Conservation (phyloP, 805 yeast genomes). For the Yarrowia yakushimensis region DNA sequence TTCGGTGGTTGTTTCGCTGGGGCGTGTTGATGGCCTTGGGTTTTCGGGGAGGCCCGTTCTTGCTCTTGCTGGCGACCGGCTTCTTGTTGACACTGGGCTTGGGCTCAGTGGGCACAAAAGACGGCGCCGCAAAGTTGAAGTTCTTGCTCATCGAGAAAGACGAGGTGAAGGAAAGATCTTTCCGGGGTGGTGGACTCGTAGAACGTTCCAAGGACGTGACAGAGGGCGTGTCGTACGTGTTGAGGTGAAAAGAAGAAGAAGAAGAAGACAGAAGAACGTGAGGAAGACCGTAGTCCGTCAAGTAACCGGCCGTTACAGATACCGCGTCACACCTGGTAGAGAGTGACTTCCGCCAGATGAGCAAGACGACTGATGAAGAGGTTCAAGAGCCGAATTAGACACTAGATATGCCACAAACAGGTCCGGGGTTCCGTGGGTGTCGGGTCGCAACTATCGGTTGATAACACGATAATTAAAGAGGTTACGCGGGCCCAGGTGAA, state of each 20-base stretch:
- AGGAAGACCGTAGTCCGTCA: background rate
- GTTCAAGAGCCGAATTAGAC: constrained; percentile 22
- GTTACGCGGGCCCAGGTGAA: constrained; percentile 10
- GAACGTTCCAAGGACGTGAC: background rate
- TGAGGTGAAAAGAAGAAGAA: background rate
- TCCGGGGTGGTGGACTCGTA: background rate
- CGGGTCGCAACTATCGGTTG: constrained; percentile 25
- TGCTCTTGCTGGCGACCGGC: constrained; percentile 5
- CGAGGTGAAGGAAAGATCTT: no score
- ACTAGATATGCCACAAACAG: constrained; percentile 24
- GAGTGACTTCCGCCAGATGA: constrained; percentile 24
- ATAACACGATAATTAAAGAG: constrained; percentile 23
- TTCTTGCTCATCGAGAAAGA: constrained; percentile 25
- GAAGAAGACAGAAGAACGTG: background rate
- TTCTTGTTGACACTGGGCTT: background rate
- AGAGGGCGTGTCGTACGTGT: background rate
- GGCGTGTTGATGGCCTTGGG: constrained; percentile 20
- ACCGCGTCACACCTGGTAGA: constrained; percentile 25
- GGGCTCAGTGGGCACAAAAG: constrained; percentile 23
- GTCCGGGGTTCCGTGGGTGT: constrained; percentile 9
- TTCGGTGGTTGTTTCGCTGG: constrained; percentile 20
- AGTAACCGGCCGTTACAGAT: constrained; percentile 2
- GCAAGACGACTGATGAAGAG: constrained; percentile 9
- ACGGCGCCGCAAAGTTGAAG: constrained; percentile 24
- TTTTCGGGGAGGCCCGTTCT: constrained; percentile 1